Percentiles rank a stretch among this genome's conserved stretches.
Evolutionary conservation across 768 basidiomycete genomes (phyloP).

Genomic region (Plicaturopsis crispa): DNA sequence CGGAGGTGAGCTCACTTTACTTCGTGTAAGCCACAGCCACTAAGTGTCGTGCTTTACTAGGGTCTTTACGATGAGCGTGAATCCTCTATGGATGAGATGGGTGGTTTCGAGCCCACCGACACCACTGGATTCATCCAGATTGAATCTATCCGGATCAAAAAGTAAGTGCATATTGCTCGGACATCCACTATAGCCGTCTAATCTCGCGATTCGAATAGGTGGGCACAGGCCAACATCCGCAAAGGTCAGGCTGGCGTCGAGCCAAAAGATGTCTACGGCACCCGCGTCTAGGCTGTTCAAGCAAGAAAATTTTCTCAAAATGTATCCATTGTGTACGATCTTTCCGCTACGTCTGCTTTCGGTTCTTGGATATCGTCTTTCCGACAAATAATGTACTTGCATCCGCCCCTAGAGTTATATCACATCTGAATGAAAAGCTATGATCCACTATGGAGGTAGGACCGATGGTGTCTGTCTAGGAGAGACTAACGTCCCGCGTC

Average conservation of each 20-base stretch:
- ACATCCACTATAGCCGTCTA: conserved; percentile 1
- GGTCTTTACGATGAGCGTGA: conserved; percentile 93
- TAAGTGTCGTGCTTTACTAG: conserved; percentile 23
- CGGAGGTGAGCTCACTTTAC: conserved; percentile 48
- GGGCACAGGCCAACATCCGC: conserved; percentile 82
- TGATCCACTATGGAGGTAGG: no score
- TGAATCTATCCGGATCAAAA: conserved; percentile 96
- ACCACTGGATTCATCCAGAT: conserved; percentile 96
- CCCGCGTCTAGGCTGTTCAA: conserved; percentile 46
- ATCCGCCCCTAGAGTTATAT: no score
- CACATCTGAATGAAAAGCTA: no score
- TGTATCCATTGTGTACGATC: no score
- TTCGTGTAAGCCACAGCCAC: neutral
- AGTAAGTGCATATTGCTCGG: conserved; percentile 42
- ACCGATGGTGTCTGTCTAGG: no score
- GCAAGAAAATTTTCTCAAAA: no score
- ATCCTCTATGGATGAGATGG: conserved; percentile 98
- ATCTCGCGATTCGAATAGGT: conserved; percentile 34
- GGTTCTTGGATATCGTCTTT: no score
- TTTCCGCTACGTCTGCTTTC: no score
- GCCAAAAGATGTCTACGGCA: conserved; percentile 75
- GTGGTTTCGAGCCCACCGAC: conserved; percentile 95
- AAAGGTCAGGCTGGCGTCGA: conserved; percentile 77
- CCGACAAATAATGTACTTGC: no score
- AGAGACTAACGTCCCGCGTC: no score